Evolutionary conservation across 2,329 filamentous ascomycete genomes (phyloP).

Genomic region (Colletotrichum navitas): DNA sequence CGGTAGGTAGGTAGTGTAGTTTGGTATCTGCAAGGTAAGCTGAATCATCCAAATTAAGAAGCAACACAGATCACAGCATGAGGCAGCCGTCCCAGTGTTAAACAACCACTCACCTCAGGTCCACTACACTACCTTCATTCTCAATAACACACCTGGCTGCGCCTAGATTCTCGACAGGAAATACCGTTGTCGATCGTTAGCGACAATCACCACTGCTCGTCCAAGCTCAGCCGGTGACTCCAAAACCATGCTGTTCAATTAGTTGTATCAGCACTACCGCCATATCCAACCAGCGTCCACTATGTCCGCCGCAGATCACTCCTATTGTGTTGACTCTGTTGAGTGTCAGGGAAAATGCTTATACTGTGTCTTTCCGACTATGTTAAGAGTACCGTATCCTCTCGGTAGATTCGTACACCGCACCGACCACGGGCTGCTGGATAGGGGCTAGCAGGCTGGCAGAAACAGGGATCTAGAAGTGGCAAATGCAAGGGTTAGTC

Average conservation of each 20-base stretch:
- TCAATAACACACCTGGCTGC: not conserved
- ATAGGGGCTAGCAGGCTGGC: no score
- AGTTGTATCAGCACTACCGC: slow-evolving; percentile 2
- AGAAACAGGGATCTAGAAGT: no score
- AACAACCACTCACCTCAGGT: not conserved
- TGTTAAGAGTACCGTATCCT: no score
- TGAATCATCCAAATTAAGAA: no score
- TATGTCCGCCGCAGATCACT: not conserved
- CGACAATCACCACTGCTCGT: slow-evolving; percentile 17
- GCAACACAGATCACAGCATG: not conserved
- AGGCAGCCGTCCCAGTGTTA: not conserved
- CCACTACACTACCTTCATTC: not conserved
- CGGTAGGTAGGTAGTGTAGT: no score
- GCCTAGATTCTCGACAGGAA: slow-evolving; percentile 7
- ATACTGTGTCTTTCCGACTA: no score
- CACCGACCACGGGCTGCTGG: no score
- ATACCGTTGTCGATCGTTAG: slow-evolving; percentile 17
- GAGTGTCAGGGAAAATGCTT: no score
- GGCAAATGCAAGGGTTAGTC: no score
- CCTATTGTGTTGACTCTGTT: no score
- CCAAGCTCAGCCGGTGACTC: not conserved
- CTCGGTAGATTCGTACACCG: no score
- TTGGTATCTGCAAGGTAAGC: no score
- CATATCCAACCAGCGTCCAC: not conserved
- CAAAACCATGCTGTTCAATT: slow-evolving; percentile 1